These are phyloP conservation scores for Penicillium fuscoglaucum DNA, from an alignment of 2,329 filamentous ascomycete species.

Conservation along the genomic window DNA sequence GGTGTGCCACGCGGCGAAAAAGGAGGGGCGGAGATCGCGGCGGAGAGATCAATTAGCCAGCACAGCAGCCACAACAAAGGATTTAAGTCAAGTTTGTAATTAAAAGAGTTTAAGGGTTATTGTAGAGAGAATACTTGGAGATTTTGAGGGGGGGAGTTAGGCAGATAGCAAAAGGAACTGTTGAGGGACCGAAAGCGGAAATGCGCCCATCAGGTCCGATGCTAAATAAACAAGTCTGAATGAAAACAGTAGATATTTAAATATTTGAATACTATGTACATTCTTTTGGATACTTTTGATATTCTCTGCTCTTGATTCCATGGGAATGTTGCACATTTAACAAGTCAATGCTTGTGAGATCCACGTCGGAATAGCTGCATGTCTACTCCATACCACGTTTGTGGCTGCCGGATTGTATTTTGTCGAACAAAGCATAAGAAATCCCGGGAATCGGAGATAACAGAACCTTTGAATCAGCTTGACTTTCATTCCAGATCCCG, in stretches of 20 bases:
- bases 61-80: background rate
- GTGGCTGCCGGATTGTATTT: background rate
- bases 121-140: background rate
- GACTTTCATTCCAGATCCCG: background rate
- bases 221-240: conserved; percentile 2
- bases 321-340: background rate
- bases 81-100: background rate
- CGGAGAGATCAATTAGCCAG: conserved; percentile 7
- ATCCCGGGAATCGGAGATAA: background rate
- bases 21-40: conserved; percentile 24
- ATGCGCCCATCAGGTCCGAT: background rate
- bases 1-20: conserved; percentile 24
- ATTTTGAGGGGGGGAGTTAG: background rate
- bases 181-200: conserved; percentile 15
- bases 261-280: background rate
- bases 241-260: conserved; percentile 1
- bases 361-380: conserved; percentile 1
- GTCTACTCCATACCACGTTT: background rate
- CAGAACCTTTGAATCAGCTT: background rate
- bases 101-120: background rate
- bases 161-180: background rate
- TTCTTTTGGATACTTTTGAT: background rate
- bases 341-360: background rate
- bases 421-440: background rate
- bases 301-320: background rate